Evolutionary conservation across 2,329 filamentous ascomycete genomes (phyloP).

Genomic region (Diaporthe citri): DNA sequence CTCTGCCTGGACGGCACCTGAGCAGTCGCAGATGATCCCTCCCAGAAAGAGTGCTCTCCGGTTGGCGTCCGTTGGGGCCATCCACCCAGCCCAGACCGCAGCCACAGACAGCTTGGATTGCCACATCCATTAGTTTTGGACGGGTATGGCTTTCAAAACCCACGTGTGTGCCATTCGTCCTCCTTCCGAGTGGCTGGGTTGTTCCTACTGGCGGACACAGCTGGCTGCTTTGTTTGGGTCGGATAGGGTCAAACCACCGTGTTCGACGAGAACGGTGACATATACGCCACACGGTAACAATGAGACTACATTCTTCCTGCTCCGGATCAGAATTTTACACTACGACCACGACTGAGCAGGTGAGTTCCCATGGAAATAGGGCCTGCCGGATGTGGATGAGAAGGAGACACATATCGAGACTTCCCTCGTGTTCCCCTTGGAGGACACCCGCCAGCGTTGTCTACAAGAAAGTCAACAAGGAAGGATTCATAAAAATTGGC

Average conservation of each 20-base stretch:
- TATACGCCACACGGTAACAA: not conserved
- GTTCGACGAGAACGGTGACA: not conserved
- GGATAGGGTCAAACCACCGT: not conserved
- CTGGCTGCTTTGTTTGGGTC: not conserved
- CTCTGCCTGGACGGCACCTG: not conserved
- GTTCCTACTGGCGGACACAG: not conserved
- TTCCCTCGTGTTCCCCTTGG: not conserved
- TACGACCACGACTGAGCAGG: not conserved
- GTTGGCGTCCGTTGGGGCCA: not conserved
- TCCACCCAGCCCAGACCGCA: not conserved
- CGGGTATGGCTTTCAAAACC: not conserved
- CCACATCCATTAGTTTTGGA: not conserved
- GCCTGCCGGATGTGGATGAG: not conserved
- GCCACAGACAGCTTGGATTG: not conserved
- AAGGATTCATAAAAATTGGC: no score
- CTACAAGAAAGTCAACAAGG: not conserved
- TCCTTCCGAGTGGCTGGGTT: not conserved
- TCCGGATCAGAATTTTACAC: not conserved
- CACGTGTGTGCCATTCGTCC: not conserved
- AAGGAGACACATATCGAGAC: not conserved
- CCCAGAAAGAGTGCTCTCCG: not conserved
- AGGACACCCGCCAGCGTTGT: not conserved
- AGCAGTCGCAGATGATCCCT: conserved; percentile 1
- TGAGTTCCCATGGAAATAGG: not conserved
- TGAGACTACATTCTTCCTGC: not conserved